Base-by-base conservation (phyloP, 441 rosid genomes). In the Pelargonium australe region DNA sequence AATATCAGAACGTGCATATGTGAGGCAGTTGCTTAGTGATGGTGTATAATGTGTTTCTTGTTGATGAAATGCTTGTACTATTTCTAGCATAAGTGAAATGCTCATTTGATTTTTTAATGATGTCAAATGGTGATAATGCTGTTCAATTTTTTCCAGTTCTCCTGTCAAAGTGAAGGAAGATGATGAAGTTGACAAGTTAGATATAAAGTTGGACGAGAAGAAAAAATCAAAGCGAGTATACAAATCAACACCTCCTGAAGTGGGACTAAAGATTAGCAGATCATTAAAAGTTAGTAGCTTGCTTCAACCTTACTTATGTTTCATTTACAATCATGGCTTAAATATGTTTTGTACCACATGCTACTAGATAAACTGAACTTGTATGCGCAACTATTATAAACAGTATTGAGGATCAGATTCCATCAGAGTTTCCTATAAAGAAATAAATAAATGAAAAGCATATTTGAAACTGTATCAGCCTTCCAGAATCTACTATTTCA, bases 111-210 rank as follows among this genome's bases (percentile, higher is more conserved):
- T 49, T 63, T 31, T 20, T 34, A 13, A 68, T 57, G 34, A 49
- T 53, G 55, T 5, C 57, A 7, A 41, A 60, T 70, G 41, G 40
- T 20, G 14, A 57, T 57, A 17, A 17, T 40, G 53, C 51, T 40
- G 41, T 5, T 61, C 49, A 45, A 45, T 34, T 61, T 44, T 68
- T 65, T 8, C 53, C 84, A 89, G 98, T 77, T 94, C 98, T 73
- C 97, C 96, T 31, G 75, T 94, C 80, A 85, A 80, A 82, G 91
- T 91, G 72, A 85, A 88, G 79, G 98, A 91, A 71, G 98, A 91
- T 64, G 98, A 91, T 79, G 96, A 89, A 76, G 95, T 91, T 62
- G 98, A 94, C 84, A 89, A 86, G 70, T 76, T 94, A 73, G 98
- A 91, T 58, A 84, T 94, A 70, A 84, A 87, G 80, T 81, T 94